Evolutionary conservation across 2,329 filamentous ascomycete species (phyloP).

Genomic region (Byssochlamys sp.): DNA sequence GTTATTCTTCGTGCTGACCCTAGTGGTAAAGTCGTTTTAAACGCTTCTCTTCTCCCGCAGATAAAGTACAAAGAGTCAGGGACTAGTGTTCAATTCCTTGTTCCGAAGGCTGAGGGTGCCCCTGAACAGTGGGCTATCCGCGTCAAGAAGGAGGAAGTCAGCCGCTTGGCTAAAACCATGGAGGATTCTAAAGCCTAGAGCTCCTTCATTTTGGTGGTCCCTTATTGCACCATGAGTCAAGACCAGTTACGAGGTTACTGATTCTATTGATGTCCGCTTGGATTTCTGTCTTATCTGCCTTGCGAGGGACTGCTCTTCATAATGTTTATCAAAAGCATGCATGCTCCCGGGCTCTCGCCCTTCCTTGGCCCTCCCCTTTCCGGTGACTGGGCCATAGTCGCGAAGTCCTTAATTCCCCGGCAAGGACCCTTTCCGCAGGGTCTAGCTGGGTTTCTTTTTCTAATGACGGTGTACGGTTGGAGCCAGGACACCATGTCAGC

Average conservation of each 20-base stretch:
- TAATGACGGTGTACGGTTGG: background rate
- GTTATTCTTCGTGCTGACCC: constrained; percentile 67
- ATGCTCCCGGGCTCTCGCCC: background rate
- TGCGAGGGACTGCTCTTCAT: background rate
- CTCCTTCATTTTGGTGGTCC: constrained; percentile 44
- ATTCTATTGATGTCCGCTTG: background rate
- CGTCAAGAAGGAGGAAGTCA: constrained; percentile 52
- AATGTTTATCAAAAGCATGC: background rate
- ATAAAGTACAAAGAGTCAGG: constrained; percentile 51
- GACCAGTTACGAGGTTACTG: background rate
- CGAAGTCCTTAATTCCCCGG: background rate
- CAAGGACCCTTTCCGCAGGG: background rate
- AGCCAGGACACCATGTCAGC: background rate
- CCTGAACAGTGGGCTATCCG: constrained; percentile 63
- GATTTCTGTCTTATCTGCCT: background rate
- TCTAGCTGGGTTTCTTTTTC: background rate
- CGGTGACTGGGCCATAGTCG: background rate
- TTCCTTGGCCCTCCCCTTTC: background rate
- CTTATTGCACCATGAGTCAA: constrained; percentile 17
- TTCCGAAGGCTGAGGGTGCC: constrained; percentile 48
- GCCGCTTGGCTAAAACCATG: constrained; percentile 36
- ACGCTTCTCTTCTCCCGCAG: constrained; percentile 55
- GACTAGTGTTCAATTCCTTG: constrained; percentile 36
- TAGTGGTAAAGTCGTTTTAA: constrained; percentile 63
- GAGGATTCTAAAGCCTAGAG: constrained; percentile 40